Evolutionary conservation across 2,329 filamentous ascomycete species (phyloP), one percentile per base, ranked within the genome.

Genomic region (Alternaria incomplexa): DNA sequence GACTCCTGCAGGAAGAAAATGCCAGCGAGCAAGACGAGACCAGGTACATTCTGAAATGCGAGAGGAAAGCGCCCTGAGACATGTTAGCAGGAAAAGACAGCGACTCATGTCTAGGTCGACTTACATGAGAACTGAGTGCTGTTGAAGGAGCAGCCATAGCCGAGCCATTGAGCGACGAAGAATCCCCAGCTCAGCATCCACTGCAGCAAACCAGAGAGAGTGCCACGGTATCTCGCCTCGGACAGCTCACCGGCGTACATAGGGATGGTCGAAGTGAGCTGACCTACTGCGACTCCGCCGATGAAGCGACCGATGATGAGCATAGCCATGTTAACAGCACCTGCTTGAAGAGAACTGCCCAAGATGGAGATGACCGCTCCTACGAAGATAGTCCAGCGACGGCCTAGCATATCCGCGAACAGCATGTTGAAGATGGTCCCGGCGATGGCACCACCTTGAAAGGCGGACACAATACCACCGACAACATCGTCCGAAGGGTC

Each of bases 201-300:
- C 71, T 69, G 69, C 73, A 91, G 87, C 68, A 91, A 87, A 5
- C 89, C 79, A 8, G 84, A 85, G n/a, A 90, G 85, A 4, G 89
- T 83, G 20, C 87, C 79, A 46, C 79, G 74, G 46, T 71, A 70
- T 12, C 70, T 70, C 0, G 78, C 67, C 58, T 75, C 72, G 5
- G 77, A 74, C 25, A 81, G 73, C 64, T 81, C 78, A 51, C 60
- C 65, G 15, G 65, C 65, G 44, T 71, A 72, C 61, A 71, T 63
- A 11, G 46, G 46, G 23, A 48, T 48, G 15, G 46, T 48, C 9
- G 61, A 67, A 6, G 66, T 69, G 15, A 73, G 65, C 44, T 64
- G 64, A 4, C 84, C 84, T n/a, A 86, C 78, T 1, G 83, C 84
- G 12, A 84, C 58, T 5, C 85, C 85, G 11, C 83, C 84, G 63